Base-by-base conservation (phyloP, 2,329 filamentous ascomycete species). In the Didymella glomerata region DNA sequence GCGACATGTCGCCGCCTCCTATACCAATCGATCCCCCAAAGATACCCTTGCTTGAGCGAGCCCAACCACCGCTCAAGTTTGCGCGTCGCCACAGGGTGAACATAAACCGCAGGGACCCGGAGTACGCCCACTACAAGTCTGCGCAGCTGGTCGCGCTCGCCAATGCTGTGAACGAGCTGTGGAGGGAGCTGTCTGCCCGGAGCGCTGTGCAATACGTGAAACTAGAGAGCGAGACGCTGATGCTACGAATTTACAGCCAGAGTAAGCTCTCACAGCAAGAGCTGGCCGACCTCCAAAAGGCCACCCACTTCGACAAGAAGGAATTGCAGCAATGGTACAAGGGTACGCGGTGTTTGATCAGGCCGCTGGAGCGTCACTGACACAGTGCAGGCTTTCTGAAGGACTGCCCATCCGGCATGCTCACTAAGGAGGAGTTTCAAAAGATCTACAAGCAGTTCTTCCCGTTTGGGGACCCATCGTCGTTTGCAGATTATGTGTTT, bases 401-500 rank as follows among this genome's bases (percentile, higher is more conserved):
- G 84, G 95, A 99, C 80, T 99, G 95, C 80, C 95, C 95, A 4
- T 93, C 91, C 41, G 95, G 95, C 78, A 96, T 93, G 84, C 90
- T 99, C 77, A 95, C 92, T 73, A 99, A 98, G 81, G 90, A 96
- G 76, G 95, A 99, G 80, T 99, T 99, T 79, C 95, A 98, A 80
- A 98, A 98, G 83, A 99, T 99, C 74, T 99, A 99, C 81, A 92
- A 95, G 72, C 95, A 98, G 79, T 99, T 99, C 86, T 99, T 99
- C 80, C 95, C 95, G 14, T 98, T 98, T 74, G 95, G 95, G 68
- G 95, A 99, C 77, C 95, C 95, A 3, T 96, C 92, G 25, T 95
- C 92, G 2, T 99, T 99, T 77, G 95, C 95, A 77, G 94, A 98
- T 81, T 98, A 98, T 78, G 95, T 99, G 63, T 99, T 99, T 83